phyloP scores from a whole-genome alignment of 1,284 basidiomycete genomes.

The Heliocybe sulcata region DNA sequence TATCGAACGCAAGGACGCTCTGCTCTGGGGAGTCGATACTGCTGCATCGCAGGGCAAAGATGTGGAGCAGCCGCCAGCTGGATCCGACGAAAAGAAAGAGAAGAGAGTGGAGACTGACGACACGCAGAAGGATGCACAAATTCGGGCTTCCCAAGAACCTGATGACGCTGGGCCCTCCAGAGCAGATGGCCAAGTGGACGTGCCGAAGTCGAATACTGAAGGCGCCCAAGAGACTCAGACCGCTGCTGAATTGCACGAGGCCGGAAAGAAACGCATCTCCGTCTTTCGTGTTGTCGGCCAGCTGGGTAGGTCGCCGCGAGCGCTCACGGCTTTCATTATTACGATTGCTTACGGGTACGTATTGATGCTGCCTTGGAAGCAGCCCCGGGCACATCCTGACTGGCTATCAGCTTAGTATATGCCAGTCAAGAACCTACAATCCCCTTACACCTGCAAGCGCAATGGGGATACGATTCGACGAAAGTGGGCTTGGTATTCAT shows the following conservation, averaged over 20 bases:
- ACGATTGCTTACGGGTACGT: constrained; percentile 57
- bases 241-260: not conserved
- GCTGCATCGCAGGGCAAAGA: constrained; percentile 10
- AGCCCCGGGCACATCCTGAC: no score
- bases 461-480: constrained; percentile 54
- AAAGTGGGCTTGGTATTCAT: constrained; percentile 69
- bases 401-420: constrained; percentile 37
- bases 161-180: not conserved
- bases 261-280: constrained; percentile 6
- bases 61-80: constrained; percentile 4
- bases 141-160: not conserved
- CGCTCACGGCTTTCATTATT: constrained; percentile 42
- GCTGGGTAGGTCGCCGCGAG: constrained; percentile 47
- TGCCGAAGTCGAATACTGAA: not conserved
- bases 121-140: not conserved
- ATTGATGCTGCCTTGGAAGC: not conserved
- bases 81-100: not conserved
- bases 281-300: constrained; percentile 25
- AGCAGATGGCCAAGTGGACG: not conserved
- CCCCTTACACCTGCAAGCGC: constrained; percentile 53
- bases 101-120: not conserved
- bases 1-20: constrained; percentile 55
- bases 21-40: constrained; percentile 46
- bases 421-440: constrained; percentile 57
- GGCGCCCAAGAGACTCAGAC: not conserved